Evolutionary conservation across 2,329 filamentous ascomycete genomes (phyloP), one percentile per base, ranked within the genome.

Genomic region (Pezicula neosporulosa): DNA sequence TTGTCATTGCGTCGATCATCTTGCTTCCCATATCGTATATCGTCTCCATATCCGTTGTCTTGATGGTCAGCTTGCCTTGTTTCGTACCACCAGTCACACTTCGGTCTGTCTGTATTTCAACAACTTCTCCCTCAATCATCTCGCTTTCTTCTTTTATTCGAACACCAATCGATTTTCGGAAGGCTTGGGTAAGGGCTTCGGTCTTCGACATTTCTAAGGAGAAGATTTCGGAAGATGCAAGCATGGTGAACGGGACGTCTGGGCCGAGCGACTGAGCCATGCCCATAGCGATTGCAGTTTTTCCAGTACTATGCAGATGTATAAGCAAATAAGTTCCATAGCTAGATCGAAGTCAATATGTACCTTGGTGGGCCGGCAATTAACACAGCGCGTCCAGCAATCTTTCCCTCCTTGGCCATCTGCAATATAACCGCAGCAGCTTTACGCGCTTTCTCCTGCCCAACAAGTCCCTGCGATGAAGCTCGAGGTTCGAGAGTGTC

Each of bases 1-100:
- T 97, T 60, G 92, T 97, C 91, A 99, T 97, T 59, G 91, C 91
- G 68, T 99, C 94, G 60, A 99, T 99, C 94, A 99, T 97, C 75
- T 97, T 97, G 60, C 89, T 93, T 59, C 94, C 94, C 92, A 99
- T 97, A 66, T 99, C 94, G 75, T 97, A 99, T 60, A 99, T 89
- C 12, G 94, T 96, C 73, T 99, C 94, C 94, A 99, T 99, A 70
- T 99, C 94, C 52, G 93, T 97, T 10, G 94, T 99, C 76, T 99
- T 99, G 76, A 99, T 96, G 18, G 94, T 99, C 58, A 99, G 85
- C 74, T 99, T 99, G 66, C 94, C 94, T 78, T 97, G 93, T 78
- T 97, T 99, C 66, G 94, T 95, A 60, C 89, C 90, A 45, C 94
- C 94, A 13, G 94, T 97, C 49, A 99, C 90, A 64, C 92, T 97